A percentile compares a stretch with the other conserved stretches of the same genome.
These are phyloP conservation scores for Blastobotrys indianensis DNA, from an alignment of 1,139 yeast species.

Conservation along the genomic window DNA sequence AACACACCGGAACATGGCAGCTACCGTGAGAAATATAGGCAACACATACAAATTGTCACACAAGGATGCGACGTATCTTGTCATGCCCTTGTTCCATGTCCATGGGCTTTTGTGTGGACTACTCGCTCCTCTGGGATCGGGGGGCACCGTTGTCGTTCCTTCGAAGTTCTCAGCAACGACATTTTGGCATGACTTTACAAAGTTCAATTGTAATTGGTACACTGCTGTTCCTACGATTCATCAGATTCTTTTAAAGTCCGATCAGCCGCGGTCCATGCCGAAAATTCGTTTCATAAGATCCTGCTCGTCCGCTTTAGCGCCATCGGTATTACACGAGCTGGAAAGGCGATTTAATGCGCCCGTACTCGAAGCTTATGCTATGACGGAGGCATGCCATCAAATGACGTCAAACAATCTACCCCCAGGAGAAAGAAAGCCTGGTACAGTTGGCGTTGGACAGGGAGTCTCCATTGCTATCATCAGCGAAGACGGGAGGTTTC, in stretches of 20 bases:
- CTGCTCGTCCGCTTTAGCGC: slow-evolving; percentile 63
- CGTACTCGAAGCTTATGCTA: slow-evolving; percentile 68
- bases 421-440: slow-evolving; percentile 57
- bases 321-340: slow-evolving; percentile 50
- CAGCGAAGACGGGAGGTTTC: slow-evolving; percentile 42
- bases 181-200: slow-evolving; percentile 53
- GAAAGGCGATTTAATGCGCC: slow-evolving; percentile 56
- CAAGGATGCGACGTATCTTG: slow-evolving; percentile 50
- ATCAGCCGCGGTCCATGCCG: slow-evolving; percentile 46
- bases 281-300: slow-evolving; percentile 58
- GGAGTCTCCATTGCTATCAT: slow-evolving; percentile 57
- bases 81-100: slow-evolving; percentile 71
- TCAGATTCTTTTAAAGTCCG: slow-evolving; percentile 50
- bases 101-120: slow-evolving; percentile 63
- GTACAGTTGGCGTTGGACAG: slow-evolving; percentile 66
- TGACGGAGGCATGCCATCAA: slow-evolving; percentile 70
- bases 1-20: slow-evolving; percentile 54
- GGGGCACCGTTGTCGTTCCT: slow-evolving; percentile 58
- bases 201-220: slow-evolving; percentile 54
- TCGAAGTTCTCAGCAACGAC: slow-evolving; percentile 49
- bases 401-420: slow-evolving; percentile 66
- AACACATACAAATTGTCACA: slow-evolving; percentile 47
- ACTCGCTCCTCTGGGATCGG: slow-evolving; percentile 51
- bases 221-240: slow-evolving; percentile 72
- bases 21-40: slow-evolving; percentile 51